Percentiles rank a stretch among this genome's conserved stretches.
Evolutionary conservation across 2,329 filamentous ascomycete species (phyloP).

Genomic region (Cladosporium sp.): DNA sequence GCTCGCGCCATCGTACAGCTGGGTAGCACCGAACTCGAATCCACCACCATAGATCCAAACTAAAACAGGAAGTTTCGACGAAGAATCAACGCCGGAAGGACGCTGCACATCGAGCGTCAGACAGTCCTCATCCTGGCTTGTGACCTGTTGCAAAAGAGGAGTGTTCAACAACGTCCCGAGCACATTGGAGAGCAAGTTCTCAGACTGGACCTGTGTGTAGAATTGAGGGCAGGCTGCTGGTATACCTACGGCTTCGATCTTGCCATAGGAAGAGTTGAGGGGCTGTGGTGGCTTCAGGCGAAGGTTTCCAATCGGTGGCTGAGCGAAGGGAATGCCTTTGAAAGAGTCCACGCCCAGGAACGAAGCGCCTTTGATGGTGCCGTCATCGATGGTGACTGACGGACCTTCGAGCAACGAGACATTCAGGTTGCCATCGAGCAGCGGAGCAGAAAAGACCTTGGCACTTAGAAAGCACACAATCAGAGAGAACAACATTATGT

Average conservation of each 20-base stretch:
- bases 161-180: conserved; percentile 34
- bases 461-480: not conserved
- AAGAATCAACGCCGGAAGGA: not conserved
- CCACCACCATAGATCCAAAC: conserved; percentile 40
- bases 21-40: conserved; percentile 15
- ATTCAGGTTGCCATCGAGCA: not conserved
- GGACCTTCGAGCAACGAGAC: conserved; percentile 29
- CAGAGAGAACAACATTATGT: not conserved
- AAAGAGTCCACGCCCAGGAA: conserved; percentile 56
- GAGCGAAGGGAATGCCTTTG: conserved; percentile 68
- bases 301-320: conserved; percentile 59
- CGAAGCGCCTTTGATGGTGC: conserved; percentile 49
- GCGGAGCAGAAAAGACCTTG: not conserved
- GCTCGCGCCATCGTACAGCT: conserved; percentile 7
- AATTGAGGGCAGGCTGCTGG: conserved; percentile 68
- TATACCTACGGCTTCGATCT: conserved; percentile 48
- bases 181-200: conserved; percentile 30
- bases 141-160: conserved; percentile 76
- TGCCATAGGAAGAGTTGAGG: conserved; percentile 53
- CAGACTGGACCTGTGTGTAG: conserved; percentile 47
- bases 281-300: conserved; percentile 64
- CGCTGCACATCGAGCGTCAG: conserved; percentile 49
- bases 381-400: conserved; percentile 50
- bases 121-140: conserved; percentile 45
- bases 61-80: conserved; percentile 33